Evolutionary conservation across 768 basidiomycete species (phyloP).

Genomic region (Hericium rajendrae): DNA sequence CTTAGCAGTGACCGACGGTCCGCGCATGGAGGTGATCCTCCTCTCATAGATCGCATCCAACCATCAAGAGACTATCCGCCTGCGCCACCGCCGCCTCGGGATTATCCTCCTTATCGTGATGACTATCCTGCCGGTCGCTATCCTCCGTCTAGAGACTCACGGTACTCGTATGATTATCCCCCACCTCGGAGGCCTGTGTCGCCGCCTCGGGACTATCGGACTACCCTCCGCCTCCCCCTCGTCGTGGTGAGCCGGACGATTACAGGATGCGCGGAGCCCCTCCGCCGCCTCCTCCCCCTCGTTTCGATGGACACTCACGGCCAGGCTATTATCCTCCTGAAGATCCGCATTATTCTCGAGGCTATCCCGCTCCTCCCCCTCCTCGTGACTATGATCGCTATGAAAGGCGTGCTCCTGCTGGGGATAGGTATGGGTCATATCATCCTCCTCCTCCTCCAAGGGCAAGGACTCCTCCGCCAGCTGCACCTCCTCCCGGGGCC

Average conservation of each 20-base stretch:
- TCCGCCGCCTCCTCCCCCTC: slow-evolving; percentile 41
- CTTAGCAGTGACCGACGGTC: slow-evolving; percentile 25
- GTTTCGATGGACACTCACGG: slow-evolving; percentile 36
- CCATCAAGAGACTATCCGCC: slow-evolving; percentile 41
- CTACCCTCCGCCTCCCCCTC: slow-evolving; percentile 39
- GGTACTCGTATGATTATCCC: slow-evolving; percentile 49
- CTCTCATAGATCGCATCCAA: slow-evolving; percentile 51
- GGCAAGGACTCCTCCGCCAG: slow-evolving; percentile 14
- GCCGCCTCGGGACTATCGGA: slow-evolving; percentile 63
- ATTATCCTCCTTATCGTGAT: slow-evolving; percentile 35
- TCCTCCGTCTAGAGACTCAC: slow-evolving; percentile 37
- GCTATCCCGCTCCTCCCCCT: slow-evolving; percentile 39
- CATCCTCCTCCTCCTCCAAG: slow-evolving; percentile 39
- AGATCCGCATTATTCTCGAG: slow-evolving; percentile 40
- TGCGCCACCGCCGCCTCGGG: slow-evolving; percentile 31
- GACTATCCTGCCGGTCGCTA: slow-evolving; percentile 39
- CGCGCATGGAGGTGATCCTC: slow-evolving; percentile 33
- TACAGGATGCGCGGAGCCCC: slow-evolving; percentile 47
- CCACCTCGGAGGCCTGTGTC: slow-evolving; percentile 46
- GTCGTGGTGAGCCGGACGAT: slow-evolving; percentile 61
- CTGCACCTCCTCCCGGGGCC: slow-evolving; percentile 1
- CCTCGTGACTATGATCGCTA: slow-evolving; percentile 43
- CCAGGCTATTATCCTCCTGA: slow-evolving; percentile 32
- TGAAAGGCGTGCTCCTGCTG: slow-evolving; percentile 42
- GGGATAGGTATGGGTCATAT: slow-evolving; percentile 31